These are phyloP conservation scores for Backusella luteola DNA, from an alignment of 192 early-diverging fungal species.

Conservation along the genomic window DNA sequence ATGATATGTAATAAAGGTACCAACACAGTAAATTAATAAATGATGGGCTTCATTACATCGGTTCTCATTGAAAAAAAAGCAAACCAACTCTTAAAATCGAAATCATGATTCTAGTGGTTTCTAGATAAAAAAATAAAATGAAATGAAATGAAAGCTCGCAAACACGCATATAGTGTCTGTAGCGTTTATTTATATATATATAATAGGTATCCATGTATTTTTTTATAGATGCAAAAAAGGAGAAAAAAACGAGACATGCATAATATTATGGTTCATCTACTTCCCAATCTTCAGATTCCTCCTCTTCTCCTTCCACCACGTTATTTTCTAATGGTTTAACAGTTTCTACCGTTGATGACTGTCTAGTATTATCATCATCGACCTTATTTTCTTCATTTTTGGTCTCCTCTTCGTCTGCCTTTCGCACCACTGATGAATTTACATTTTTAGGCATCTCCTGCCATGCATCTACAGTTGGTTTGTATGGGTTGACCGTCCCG, in stretches of 20 bases:
- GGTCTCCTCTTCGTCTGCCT: background rate
- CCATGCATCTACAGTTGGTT: conserved; percentile 1
- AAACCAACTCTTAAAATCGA: no score
- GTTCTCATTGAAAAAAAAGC: no score
- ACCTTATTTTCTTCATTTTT: background rate
- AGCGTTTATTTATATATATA: background rate
- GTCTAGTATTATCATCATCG: background rate
- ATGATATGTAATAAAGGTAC: no score
- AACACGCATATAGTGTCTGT: no score
- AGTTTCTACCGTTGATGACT: background rate
- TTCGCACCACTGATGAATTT: background rate
- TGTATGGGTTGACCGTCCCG: background rate
- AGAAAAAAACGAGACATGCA: background rate
- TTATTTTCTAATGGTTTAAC: background rate
- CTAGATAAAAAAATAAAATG: no score
- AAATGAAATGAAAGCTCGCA: no score
- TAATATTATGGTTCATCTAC: background rate
- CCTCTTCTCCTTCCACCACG: background rate
- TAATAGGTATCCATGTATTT: no score
- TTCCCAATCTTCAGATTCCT: conserved; percentile 6
- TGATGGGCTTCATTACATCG: no score
- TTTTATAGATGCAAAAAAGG: background rate
- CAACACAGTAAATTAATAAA: no score
- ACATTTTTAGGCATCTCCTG: background rate
- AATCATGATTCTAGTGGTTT: no score